These are phyloP conservation scores for Solanum bukasovii DNA, from an alignment of 257 asterid species.

Conservation along the genomic window DNA sequence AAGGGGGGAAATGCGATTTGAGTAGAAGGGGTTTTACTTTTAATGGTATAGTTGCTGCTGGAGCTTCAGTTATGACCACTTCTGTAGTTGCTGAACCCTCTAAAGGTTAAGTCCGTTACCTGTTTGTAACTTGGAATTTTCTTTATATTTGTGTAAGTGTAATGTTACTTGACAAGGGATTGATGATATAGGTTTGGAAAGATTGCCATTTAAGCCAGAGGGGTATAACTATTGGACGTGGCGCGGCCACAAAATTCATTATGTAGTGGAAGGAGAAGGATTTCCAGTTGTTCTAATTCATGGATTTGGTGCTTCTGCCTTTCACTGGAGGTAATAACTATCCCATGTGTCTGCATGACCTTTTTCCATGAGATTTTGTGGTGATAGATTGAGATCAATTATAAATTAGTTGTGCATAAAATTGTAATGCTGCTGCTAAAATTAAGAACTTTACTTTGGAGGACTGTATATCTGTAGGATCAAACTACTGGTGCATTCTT, in stretches of 20 bases:
- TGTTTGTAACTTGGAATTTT: background rate
- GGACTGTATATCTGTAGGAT: background rate
- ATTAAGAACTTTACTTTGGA: background rate
- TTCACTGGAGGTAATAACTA: constrained; percentile 73
- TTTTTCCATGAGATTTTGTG: background rate
- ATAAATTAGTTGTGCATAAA: background rate
- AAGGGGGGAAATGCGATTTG: constrained; percentile 59
- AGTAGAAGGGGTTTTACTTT: constrained; percentile 54
- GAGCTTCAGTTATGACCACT: constrained; percentile 54
- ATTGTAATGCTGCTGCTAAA: background rate
- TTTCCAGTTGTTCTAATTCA: constrained; percentile 77
- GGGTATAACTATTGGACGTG: constrained; percentile 89
- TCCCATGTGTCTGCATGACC: background rate
- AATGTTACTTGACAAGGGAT: background rate
- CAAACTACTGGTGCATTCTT: background rate
- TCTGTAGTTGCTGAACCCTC: constrained; percentile 47
- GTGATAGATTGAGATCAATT: background rate
- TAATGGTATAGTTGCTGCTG: constrained; percentile 68
- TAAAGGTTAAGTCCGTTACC: constrained; percentile 26
- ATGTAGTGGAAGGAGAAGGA: constrained; percentile 91
- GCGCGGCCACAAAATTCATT: constrained; percentile 73
- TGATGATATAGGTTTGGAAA: constrained; percentile 49
- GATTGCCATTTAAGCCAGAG: constrained; percentile 62
- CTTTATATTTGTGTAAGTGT: background rate
- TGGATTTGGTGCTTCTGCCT: constrained; percentile 98